These are phyloP conservation scores for Salix purpurea DNA, from an alignment of 345 rosid species.

Conservation along the genomic window DNA sequence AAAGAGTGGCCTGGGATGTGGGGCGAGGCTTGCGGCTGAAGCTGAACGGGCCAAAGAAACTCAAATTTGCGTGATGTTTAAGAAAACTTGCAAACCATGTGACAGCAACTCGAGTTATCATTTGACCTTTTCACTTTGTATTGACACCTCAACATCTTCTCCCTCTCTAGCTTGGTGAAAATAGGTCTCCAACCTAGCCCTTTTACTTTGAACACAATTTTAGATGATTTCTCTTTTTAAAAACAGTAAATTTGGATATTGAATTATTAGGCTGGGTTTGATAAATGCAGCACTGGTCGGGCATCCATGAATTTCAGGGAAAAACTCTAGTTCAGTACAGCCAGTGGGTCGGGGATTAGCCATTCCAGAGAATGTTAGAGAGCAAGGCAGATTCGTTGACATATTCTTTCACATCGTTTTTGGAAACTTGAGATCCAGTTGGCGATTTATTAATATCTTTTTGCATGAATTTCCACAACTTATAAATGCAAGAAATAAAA, in stretches of 20 bases:
- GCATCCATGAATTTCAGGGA: conserved; percentile 29
- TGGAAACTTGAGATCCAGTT: background rate
- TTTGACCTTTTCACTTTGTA: conserved; percentile 13
- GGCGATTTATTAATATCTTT: background rate
- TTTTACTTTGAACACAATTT: background rate
- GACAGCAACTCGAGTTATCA: conserved; percentile 11
- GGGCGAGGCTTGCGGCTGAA: background rate
- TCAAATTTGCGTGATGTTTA: conserved; percentile 2
- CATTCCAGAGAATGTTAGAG: conserved; percentile 33
- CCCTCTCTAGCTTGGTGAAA: background rate
- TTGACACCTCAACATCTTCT: conserved; percentile 10
- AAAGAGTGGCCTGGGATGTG: background rate
- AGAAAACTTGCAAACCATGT: conserved; percentile 6
- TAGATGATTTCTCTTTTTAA: too few species aligned
- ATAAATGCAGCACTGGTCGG: too few species aligned
- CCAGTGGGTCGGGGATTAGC: background rate
- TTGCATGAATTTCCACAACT: conserved; percentile 15
- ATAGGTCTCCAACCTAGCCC: conserved; percentile 3
- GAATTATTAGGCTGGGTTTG: too few species aligned
- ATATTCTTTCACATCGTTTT: background rate
- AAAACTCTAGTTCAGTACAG: background rate
- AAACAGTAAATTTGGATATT: too few species aligned
- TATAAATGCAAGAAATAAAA: background rate
- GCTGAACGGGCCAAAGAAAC: background rate
- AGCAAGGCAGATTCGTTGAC: background rate